Evolutionary conservation across 352 stramenopile species (phyloP).

Genomic region (Halophytophthora batemanensis): DNA sequence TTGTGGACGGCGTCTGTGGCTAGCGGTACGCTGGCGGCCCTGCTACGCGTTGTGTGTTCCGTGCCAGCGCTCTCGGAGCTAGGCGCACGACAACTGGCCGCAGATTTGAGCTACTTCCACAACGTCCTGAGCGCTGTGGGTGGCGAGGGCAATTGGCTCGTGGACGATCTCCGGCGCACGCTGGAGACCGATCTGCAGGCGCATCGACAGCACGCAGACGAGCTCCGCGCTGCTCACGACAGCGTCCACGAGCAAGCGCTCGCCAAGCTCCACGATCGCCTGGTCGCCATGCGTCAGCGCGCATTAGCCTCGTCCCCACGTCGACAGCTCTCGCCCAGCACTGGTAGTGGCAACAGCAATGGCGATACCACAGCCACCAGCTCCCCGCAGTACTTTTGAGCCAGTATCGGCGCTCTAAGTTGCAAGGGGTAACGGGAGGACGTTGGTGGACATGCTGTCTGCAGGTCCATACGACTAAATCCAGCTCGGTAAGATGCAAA

Average conservation of each 20-base stretch:
- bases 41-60: slow-evolving; percentile 47
- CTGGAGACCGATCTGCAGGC: slow-evolving; percentile 33
- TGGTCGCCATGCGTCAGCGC: slow-evolving; percentile 38
- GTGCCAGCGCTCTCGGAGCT: slow-evolving; percentile 63
- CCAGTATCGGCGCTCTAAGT: no score
- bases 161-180: slow-evolving; percentile 42
- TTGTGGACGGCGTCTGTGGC: slow-evolving; percentile 68
- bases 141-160: slow-evolving; percentile 48
- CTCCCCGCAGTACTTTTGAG: slow-evolving; percentile 13
- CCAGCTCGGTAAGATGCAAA: no score
- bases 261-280: slow-evolving; percentile 44
- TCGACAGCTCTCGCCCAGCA: slow-evolving; percentile 10
- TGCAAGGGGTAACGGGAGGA: no score
- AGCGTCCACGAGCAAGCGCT: slow-evolving; percentile 30
- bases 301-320: slow-evolving; percentile 11
- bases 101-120: slow-evolving; percentile 76
- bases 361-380: no score
- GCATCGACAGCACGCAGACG: slow-evolving; percentile 30
- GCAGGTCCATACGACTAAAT: no score
- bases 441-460: no score
- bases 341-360: neutral
- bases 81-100: slow-evolving; percentile 55
- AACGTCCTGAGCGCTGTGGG: slow-evolving; percentile 78
- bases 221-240: slow-evolving; percentile 24
- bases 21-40: slow-evolving; percentile 54